These are phyloP conservation scores for Brassica carinata DNA, from an alignment of 345 rosid genomes.

Conservation along the genomic window DNA sequence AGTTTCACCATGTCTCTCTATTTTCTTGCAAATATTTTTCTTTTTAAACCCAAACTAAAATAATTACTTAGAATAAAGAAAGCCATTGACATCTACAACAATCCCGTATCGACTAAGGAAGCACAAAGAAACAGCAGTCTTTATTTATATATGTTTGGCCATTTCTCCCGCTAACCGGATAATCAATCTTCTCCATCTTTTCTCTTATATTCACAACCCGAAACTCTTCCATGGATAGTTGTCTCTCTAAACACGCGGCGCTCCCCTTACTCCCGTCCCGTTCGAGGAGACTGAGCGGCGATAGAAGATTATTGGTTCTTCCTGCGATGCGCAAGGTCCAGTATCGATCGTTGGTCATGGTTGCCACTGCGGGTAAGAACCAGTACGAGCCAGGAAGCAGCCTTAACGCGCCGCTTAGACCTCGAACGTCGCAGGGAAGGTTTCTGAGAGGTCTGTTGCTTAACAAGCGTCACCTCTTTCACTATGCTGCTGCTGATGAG, in stretches of 20 bases:
- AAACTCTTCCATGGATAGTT: slow-evolving; percentile 55
- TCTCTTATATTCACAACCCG: neutral
- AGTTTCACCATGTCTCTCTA: neutral
- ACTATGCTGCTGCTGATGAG: slow-evolving; percentile 73
- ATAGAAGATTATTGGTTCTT: slow-evolving; percentile 18
- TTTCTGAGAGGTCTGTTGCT: slow-evolving; percentile 64
- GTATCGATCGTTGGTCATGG: slow-evolving; percentile 11
- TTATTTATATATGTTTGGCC: slow-evolving; percentile 24
- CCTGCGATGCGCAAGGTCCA: neutral
- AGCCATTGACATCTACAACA: neutral
- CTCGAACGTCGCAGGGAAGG: slow-evolving; percentile 64
- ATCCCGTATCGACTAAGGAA: slow-evolving; percentile 9
- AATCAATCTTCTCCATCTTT: slow-evolving; percentile 9
- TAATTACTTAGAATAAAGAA: neutral
- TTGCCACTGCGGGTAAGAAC: slow-evolving; percentile 61
- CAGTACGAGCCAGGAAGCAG: slow-evolving; percentile 78
- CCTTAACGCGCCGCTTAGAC: slow-evolving; percentile 82
- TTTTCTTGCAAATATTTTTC: neutral
- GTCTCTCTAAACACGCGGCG: slow-evolving; percentile 45
- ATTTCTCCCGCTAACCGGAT: slow-evolving; percentile 25
- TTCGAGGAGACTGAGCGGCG: slow-evolving; percentile 35
- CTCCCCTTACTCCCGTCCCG: slow-evolving; percentile 41
- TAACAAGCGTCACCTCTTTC: slow-evolving; percentile 76
- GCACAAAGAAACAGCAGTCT: slow-evolving; percentile 33
- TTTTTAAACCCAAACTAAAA: neutral